Percentiles rank a stretch among this genome's conserved stretches.
Evolutionary conservation across 345 rosid species (phyloP).

Genomic region (Gossypium longicalyx): DNA sequence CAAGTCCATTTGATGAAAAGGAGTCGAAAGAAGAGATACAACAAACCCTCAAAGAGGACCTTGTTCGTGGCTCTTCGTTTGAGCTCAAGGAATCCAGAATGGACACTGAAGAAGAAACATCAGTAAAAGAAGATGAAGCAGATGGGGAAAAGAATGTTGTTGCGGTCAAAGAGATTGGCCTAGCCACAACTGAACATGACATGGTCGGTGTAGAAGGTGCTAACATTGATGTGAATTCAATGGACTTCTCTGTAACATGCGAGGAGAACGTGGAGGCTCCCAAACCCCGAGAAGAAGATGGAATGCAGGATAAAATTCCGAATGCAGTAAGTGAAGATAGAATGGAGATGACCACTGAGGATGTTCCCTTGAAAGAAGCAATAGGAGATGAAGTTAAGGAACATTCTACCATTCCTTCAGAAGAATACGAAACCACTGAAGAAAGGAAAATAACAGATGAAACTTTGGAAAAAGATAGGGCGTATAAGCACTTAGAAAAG

Average conservation of each 20-base stretch:
- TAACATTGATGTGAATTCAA: slow-evolving; percentile 15
- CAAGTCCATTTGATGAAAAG: neutral
- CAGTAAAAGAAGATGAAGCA: neutral
- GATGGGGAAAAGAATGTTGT: slow-evolving; percentile 20
- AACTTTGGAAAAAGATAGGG: neutral
- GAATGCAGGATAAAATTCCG: slow-evolving; percentile 10
- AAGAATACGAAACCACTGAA: slow-evolving; percentile 17
- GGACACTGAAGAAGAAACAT: slow-evolving; percentile 6
- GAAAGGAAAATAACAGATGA: slow-evolving; percentile 17
- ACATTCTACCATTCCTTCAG: slow-evolving; percentile 11
- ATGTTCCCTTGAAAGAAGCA: neutral
- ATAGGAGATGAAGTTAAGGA: slow-evolving; percentile 14
- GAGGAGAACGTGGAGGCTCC: slow-evolving; percentile 5
- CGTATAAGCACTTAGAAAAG: slow-evolving; percentile 1
- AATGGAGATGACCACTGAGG: neutral
- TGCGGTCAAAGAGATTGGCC: slow-evolving; percentile 17
- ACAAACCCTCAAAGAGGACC: neutral
- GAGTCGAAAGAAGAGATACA: slow-evolving; percentile 10
- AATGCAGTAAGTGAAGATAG: slow-evolving; percentile 12
- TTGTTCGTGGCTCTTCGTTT: neutral
- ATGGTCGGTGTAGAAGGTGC: neutral
- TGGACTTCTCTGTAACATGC: slow-evolving; percentile 10
- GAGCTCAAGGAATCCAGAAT: neutral
- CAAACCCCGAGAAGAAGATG: neutral
- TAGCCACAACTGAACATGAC: slow-evolving; percentile 7